Conservation (phyloP, 1,284 basidiomycete species). For the Laetiporus sulphureus region DNA sequence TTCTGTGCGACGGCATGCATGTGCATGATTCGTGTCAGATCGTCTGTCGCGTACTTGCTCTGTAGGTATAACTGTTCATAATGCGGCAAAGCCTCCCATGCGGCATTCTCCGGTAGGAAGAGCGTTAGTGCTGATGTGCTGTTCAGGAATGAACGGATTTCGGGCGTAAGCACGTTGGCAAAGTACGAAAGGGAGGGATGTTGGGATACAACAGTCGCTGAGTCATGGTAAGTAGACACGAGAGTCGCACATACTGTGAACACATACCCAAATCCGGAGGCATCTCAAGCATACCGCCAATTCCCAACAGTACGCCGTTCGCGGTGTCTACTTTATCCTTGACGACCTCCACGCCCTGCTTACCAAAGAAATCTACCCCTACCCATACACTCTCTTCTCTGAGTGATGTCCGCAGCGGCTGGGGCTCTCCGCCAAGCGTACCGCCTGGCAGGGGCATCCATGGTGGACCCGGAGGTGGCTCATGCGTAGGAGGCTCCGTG, state of each 20-base stretch:
- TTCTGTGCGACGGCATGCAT: constrained; percentile 63
- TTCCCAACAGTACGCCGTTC: constrained; percentile 78
- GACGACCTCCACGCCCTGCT: constrained; percentile 56
- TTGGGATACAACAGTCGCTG: constrained; percentile 52
- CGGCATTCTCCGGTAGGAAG: constrained; percentile 83
- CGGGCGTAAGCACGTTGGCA: constrained; percentile 53
- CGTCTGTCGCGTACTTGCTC: constrained; percentile 77
- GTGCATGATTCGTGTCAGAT: constrained; percentile 70
- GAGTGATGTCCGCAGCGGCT: constrained; percentile 65
- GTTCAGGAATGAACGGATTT: constrained; percentile 50
- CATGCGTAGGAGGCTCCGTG: constrained; percentile 45
- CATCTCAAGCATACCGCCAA: constrained; percentile 71
- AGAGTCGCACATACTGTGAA: not conserved
- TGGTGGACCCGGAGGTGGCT: constrained; percentile 73
- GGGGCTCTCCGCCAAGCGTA: constrained; percentile 76
- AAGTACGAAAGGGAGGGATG: constrained; percentile 68
- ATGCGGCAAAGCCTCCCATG: constrained; percentile 61
- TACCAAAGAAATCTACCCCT: constrained; percentile 69
- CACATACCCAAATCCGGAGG: constrained; percentile 71
- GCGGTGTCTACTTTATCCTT: constrained; percentile 50
- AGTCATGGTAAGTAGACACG: constrained; percentile 8
- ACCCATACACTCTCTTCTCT: constrained; percentile 48
- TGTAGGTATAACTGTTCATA: constrained; percentile 82
- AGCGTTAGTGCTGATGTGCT: constrained; percentile 73
- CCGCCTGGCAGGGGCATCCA: constrained; percentile 83